A percentile compares a stretch with the other conserved stretches of the same genome.
Evolutionary conservation across 148 eudicot genomes (phyloP).

Genomic region (Cornus florida): DNA sequence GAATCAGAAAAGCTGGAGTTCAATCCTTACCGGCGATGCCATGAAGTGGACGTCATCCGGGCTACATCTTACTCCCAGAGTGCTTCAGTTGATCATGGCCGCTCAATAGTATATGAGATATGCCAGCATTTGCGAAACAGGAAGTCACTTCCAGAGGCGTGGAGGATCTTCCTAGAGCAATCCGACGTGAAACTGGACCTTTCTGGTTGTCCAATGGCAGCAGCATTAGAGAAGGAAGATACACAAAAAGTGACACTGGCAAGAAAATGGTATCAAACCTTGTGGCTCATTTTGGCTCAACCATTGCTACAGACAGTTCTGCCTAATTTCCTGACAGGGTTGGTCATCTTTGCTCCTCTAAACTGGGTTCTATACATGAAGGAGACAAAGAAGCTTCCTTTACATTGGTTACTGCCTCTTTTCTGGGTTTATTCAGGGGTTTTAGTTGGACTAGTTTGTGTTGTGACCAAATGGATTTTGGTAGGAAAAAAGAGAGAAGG

Average conservation of each 20-base stretch:
- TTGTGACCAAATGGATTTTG: constrained; percentile 30
- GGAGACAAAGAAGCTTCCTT: constrained; percentile 15
- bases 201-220: neutral
- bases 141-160: neutral
- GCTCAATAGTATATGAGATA: neutral
- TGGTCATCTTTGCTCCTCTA: constrained; percentile 22
- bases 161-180: neutral
- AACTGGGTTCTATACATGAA: constrained; percentile 11
- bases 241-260: constrained; percentile 22
- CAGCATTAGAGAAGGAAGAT: constrained; percentile 3
- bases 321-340: constrained; percentile 32
- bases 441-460: constrained; percentile 27
- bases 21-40: neutral
- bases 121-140: neutral
- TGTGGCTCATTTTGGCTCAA: constrained; percentile 29
- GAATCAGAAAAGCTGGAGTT: neutral
- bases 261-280: constrained; percentile 26
- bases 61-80: neutral
- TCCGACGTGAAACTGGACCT: neutral
- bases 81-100: neutral
- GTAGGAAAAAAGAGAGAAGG: constrained; percentile 34
- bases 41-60: neutral
- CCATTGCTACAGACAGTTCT: constrained; percentile 32
- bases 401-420: constrained; percentile 27
- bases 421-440: constrained; percentile 34